These are phyloP conservation scores for Beta vulgaris DNA, from an alignment of 148 eudicot genomes.

Conservation along the genomic window DNA sequence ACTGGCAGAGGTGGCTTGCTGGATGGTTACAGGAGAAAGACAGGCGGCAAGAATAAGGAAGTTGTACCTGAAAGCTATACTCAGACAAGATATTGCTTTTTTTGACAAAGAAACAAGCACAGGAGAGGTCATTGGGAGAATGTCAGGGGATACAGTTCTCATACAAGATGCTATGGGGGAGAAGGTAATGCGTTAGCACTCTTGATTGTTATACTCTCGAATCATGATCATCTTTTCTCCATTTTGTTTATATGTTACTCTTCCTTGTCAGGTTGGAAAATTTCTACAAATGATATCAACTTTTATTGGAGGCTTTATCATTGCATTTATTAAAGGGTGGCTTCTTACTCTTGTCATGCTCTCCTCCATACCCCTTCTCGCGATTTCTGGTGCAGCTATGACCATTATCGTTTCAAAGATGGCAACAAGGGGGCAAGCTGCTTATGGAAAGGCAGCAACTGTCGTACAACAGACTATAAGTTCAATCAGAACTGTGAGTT, in stretches of 20 bases:
- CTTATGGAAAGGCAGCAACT: slow-evolving; percentile 68
- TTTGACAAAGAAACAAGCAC: slow-evolving; percentile 74
- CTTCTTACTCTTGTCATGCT: slow-evolving; percentile 77
- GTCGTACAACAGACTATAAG: slow-evolving; percentile 78
- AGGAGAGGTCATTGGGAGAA: slow-evolving; percentile 74
- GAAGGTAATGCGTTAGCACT: slow-evolving; percentile 45
- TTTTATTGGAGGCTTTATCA: slow-evolving; percentile 69
- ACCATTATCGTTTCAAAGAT: slow-evolving; percentile 45
- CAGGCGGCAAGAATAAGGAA: slow-evolving; percentile 67
- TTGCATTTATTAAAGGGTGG: slow-evolving; percentile 78
- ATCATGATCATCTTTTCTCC: neutral
- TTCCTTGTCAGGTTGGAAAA: slow-evolving; percentile 61
- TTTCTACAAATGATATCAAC: slow-evolving; percentile 60
- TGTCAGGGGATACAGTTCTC: slow-evolving; percentile 76
- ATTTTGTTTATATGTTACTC: neutral
- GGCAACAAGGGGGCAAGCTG: slow-evolving; percentile 59
- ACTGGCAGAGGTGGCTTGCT: slow-evolving; percentile 56
- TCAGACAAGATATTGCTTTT: slow-evolving; percentile 65
- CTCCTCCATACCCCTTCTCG: slow-evolving; percentile 55
- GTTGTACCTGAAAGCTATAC: slow-evolving; percentile 55
- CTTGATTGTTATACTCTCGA: neutral
- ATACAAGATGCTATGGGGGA: slow-evolving; percentile 79
- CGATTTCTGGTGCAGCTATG: slow-evolving; percentile 51
- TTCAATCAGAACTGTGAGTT: slow-evolving; percentile 76
- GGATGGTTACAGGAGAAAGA: slow-evolving; percentile 82